phyloP scores from a whole-genome alignment of 2,329 filamentous ascomycete genomes.

The Aaosphaeria arxii region DNA sequence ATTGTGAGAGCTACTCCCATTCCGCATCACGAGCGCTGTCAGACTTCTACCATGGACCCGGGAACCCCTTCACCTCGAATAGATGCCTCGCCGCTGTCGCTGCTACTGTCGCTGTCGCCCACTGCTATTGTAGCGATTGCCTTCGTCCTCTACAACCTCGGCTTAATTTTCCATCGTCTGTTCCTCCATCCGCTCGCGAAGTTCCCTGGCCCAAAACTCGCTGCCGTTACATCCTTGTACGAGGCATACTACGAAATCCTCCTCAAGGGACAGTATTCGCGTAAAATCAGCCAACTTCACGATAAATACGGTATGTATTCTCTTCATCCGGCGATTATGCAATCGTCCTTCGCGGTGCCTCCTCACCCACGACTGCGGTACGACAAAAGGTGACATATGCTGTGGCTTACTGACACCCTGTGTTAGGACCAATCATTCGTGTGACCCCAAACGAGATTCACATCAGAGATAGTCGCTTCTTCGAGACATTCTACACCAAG shows the following conservation, averaged over 20 bases:
- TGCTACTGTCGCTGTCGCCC: not conserved
- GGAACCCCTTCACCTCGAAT: too few relatives aligned
- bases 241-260: slow-evolving; percentile 35
- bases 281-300: slow-evolving; percentile 27
- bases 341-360: not conserved
- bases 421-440: slow-evolving; percentile 34
- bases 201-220: slow-evolving; percentile 42
- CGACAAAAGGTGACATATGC: too few relatives aligned
- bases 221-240: slow-evolving; percentile 30
- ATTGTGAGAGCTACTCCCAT: too few relatives aligned
- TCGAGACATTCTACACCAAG: slow-evolving; percentile 28
- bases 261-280: slow-evolving; percentile 28
- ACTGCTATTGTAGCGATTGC: not conserved
- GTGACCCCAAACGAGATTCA: slow-evolving; percentile 45
- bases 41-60: too few relatives aligned
- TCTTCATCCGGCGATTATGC: not conserved
- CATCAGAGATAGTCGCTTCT: slow-evolving; percentile 16
- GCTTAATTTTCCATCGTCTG: slow-evolving; percentile 35
- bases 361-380: too few relatives aligned
- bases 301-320: slow-evolving; percentile 26
- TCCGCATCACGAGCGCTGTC: too few relatives aligned
- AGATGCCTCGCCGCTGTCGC: too few relatives aligned
- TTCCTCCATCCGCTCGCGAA: slow-evolving; percentile 45
- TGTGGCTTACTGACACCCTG: slow-evolving; percentile 2
- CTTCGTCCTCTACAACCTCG: slow-evolving; percentile 11